Evolutionary conservation across 768 basidiomycete genomes (phyloP).

Genomic region (Sarcodon sp.): DNA sequence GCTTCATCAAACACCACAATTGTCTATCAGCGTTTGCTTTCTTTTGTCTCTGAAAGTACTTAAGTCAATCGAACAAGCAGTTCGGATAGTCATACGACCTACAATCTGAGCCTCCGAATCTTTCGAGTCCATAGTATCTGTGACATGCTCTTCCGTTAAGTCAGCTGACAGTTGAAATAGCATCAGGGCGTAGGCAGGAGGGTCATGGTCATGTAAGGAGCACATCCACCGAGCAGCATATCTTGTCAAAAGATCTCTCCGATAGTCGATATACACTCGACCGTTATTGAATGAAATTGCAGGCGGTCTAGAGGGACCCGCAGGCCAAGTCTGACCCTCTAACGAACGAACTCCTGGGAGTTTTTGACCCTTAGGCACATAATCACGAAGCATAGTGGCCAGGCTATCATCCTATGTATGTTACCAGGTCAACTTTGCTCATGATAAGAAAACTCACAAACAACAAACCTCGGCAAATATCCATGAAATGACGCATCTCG

Average conservation of each 20-base stretch:
- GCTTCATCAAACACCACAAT: constrained; percentile 38
- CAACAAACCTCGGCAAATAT: constrained; percentile 51
- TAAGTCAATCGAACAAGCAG: not conserved
- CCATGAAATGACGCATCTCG: constrained; percentile 50
- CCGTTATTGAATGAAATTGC: constrained; percentile 39
- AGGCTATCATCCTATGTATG: constrained; percentile 47
- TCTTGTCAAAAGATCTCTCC: constrained; percentile 36
- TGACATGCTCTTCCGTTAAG: constrained; percentile 20
- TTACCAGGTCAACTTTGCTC: not conserved
- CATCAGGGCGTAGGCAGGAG: constrained; percentile 33
- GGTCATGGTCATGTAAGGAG: constrained; percentile 52
- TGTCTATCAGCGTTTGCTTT: constrained; percentile 19
- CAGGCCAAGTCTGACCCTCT: constrained; percentile 45
- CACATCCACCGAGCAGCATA: constrained; percentile 61
- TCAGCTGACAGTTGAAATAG: constrained; percentile 44
- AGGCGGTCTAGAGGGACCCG: constrained; percentile 3
- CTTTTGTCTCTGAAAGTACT: not conserved
- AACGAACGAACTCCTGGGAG: constrained; percentile 53
- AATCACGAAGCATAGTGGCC: constrained; percentile 54
- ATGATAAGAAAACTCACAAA: not conserved
- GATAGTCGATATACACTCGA: constrained; percentile 53
- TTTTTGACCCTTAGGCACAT: constrained; percentile 38
- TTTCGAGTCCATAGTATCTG: constrained; percentile 2
- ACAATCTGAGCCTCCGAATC: constrained; percentile 1
- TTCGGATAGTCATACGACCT: not conserved